Conservation (phyloP, 257 asterid species). For the Lantana camara region DNA sequence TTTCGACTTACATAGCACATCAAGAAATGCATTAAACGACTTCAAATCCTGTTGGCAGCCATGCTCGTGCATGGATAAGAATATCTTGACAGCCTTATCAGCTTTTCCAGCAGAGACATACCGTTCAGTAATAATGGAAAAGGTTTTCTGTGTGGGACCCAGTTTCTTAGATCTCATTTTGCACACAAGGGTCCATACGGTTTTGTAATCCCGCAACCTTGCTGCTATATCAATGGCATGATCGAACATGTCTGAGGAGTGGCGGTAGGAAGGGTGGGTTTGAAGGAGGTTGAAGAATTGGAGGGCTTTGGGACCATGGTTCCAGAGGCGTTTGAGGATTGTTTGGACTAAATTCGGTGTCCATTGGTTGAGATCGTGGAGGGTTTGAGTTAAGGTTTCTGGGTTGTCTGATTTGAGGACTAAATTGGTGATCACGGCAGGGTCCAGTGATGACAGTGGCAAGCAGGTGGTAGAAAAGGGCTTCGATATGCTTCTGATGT, state of each 20-base stretch:
- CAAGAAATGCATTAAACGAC: conserved; percentile 78
- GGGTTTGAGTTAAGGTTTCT: conserved; percentile 39
- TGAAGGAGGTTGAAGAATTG: conserved; percentile 73
- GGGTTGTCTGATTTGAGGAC: conserved; percentile 50
- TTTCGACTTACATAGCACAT: conserved; percentile 80
- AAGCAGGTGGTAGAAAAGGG: conserved; percentile 28
- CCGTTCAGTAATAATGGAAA: conserved; percentile 78
- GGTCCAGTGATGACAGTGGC: conserved; percentile 37
- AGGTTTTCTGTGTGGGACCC: conserved; percentile 81
- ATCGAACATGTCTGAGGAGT: conserved; percentile 67
- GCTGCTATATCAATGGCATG: conserved; percentile 81
- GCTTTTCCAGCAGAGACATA: conserved; percentile 83
- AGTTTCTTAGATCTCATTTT: conserved; percentile 60
- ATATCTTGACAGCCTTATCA: conserved; percentile 80
- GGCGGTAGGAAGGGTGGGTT: conserved; percentile 59
- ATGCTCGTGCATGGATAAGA: conserved; percentile 80
- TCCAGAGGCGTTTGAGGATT: conserved; percentile 90
- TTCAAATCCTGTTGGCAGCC: conserved; percentile 86
- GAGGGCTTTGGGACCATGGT: conserved; percentile 96
- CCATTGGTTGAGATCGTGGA: conserved; percentile 52
- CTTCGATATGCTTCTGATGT: conserved; percentile 23
- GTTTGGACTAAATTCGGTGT: conserved; percentile 59
- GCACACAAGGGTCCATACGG: conserved; percentile 64
- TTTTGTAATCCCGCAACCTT: conserved; percentile 69
- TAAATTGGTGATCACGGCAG: conserved; percentile 43